Evolutionary conservation across 768 basidiomycete genomes (phyloP), one percentile per base, ranked within the genome.

Genomic region (Suillus sp.): DNA sequence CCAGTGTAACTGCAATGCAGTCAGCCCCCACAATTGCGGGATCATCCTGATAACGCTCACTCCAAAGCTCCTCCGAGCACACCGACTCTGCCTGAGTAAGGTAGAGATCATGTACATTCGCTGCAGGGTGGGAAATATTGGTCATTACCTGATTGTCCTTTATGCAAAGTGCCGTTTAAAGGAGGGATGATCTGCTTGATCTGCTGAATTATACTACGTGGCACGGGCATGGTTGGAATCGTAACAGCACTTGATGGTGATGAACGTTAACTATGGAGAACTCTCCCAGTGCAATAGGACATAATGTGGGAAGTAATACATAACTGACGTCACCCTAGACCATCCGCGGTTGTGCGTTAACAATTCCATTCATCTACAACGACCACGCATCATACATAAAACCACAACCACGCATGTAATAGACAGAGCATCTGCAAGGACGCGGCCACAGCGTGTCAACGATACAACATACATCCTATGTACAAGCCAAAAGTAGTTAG

Each of bases 51-150:
- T 37, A 20, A 11, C 9, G 73, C 92, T 77, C 69, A 97, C 96
- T 98, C 96, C 67, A 90, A 79, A 42, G 95, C 94, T 35, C 96
- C 96, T 64, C 96, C 96, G 18, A 99, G 81, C 13, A 99, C 92
- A 61, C 93, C 96, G 22, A 99, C 90, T 47, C 96, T 85, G 42
- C 96, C 95, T 87, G 69, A 22, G 40, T 40, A 10, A 8, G 34
- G 37, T 6, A 34, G 59, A 50, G 40, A 16, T 25, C 59, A 20
- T 37, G 40, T 55, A 45, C 60, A 42, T 59, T 50, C 59, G 37
- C 61, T 59, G 62, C 57, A 38, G 10, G 53, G 34, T 48, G 10
- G 18, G 16, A 14, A 22, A 48, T 11, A 32, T 32, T 32, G 22
- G 18, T n/a, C 4, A 14, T 68, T 65, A 89, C 91, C 93, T 66